These are phyloP conservation scores for Tieghemostelium lacteum DNA, from an alignment of 78 protist species.

Conservation along the genomic window DNA sequence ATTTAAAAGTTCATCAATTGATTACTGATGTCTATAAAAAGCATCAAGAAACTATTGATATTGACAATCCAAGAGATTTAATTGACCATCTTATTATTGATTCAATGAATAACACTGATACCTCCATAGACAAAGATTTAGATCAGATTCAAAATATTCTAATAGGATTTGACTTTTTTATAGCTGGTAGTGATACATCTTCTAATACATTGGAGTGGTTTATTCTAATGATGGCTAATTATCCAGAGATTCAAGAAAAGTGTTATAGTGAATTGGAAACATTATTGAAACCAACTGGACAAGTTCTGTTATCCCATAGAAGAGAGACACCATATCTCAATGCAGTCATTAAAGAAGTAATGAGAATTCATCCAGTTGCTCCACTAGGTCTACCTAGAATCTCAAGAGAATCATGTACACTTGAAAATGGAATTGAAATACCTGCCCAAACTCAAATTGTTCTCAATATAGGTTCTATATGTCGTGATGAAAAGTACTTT, in stretches of 20 bases:
- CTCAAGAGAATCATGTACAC: not conserved
- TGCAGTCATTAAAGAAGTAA: constrained; percentile 9
- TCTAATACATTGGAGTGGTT: constrained; percentile 28
- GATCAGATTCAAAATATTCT: not conserved
- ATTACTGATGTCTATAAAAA: not conserved
- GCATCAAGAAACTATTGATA: not conserved
- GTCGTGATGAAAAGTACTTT: not conserved
- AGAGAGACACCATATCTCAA: not conserved
- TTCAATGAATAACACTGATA: not conserved
- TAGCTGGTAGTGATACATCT: constrained; percentile 38
- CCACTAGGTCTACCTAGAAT: not conserved
- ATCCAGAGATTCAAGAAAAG: constrained; percentile 49
- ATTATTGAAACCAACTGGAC: too few species aligned
- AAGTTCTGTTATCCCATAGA: not conserved
- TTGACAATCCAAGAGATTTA: not conserved
- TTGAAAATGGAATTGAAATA: too few species aligned
- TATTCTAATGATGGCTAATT: constrained; percentile 1
- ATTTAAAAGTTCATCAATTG: too few species aligned
- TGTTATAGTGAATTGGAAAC: not conserved
- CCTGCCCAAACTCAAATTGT: too few species aligned
- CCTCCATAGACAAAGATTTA: not conserved
- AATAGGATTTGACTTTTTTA: not conserved
- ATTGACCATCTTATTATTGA: not conserved
- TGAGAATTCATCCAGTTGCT: constrained; percentile 18
- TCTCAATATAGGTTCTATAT: not conserved